phyloP scores from a whole-genome alignment of 139 green algal genomes.

The Raphidocelis subcapitata region DNA sequence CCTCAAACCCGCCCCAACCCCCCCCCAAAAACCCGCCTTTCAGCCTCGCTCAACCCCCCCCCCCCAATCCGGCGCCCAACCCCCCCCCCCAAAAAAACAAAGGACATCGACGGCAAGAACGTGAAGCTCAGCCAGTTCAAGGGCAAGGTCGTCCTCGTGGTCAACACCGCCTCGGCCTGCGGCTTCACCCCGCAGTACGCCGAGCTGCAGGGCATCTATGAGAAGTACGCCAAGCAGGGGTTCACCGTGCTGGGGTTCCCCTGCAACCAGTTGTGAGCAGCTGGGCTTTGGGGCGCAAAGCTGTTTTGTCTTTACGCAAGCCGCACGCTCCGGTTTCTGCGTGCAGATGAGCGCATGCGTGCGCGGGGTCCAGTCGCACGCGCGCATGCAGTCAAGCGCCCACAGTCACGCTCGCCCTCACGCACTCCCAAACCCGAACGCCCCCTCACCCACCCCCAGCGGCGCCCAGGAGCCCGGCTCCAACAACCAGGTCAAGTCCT shows the following conservation, averaged over 20 bases:
- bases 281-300: neutral
- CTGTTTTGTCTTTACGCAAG: neutral
- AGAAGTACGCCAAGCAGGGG: slow-evolving; percentile 64
- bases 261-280: neutral
- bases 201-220: slow-evolving; percentile 69
- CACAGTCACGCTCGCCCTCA: slow-evolving; percentile 44
- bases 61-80: neutral
- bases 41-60: neutral
- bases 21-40: neutral
- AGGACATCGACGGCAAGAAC: slow-evolving; percentile 19
- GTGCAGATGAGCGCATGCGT: neutral
- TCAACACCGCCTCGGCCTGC: slow-evolving; percentile 67
- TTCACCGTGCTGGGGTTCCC: slow-evolving; percentile 73
- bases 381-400: neutral
- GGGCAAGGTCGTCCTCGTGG: slow-evolving; percentile 63
- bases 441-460: too few relatives aligned
- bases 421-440: too few relatives aligned
- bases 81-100: neutral
- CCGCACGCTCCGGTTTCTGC: neutral
- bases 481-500: slow-evolving; percentile 27
- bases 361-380: neutral
- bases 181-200: slow-evolving; percentile 50
- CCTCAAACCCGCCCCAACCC: too few relatives aligned
- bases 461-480: slow-evolving; percentile 74
- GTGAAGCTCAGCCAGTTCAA: slow-evolving; percentile 44